A percentile compares a stretch with the other conserved stretches of the same genome.
phyloP scores from a whole-genome alignment of 2,329 filamentous ascomycete species.

The Beauveria rudraprayagi region DNA sequence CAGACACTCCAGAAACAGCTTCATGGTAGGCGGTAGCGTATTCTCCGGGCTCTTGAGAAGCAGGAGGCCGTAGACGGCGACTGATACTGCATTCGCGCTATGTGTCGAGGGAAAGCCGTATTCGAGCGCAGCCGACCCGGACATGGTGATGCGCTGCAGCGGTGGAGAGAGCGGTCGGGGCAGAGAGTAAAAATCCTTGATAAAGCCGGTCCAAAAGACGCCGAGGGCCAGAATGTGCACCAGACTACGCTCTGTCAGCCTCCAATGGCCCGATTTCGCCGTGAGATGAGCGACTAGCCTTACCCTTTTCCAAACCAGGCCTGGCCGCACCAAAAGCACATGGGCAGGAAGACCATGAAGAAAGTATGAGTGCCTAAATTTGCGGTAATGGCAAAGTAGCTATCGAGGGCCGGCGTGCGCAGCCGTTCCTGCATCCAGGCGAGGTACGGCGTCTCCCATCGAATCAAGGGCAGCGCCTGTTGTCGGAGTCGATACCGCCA shows the following conservation, averaged over 20 bases:
- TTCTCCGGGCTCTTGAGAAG: slow-evolving; percentile 60
- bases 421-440: slow-evolving; percentile 74
- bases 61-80: slow-evolving; percentile 75
- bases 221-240: slow-evolving; percentile 71
- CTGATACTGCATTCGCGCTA: slow-evolving; percentile 92
- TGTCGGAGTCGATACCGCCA: slow-evolving; percentile 88
- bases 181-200: slow-evolving; percentile 90
- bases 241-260: slow-evolving; percentile 33
- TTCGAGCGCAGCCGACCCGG: slow-evolving; percentile 85
- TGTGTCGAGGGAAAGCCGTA: slow-evolving; percentile 98
- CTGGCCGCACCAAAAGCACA: slow-evolving; percentile 95
- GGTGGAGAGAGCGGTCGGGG: slow-evolving; percentile 88
- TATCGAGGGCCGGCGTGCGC: slow-evolving; percentile 78
- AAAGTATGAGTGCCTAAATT: slow-evolving; percentile 97
- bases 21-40: slow-evolving; percentile 49
- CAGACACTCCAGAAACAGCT: slow-evolving; percentile 54
- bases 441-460: slow-evolving; percentile 92
- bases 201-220: slow-evolving; percentile 82
- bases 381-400: slow-evolving; percentile 93
- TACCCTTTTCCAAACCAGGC: slow-evolving; percentile 80
- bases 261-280: not conserved
- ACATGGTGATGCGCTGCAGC: slow-evolving; percentile 93
- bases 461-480: slow-evolving; percentile 72
- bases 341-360: slow-evolving; percentile 92
- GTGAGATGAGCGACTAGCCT: slow-evolving; percentile 26